Evolutionary conservation across 139 green algal species (phyloP).

Genomic region (Ettlia oleoabundans): DNA sequence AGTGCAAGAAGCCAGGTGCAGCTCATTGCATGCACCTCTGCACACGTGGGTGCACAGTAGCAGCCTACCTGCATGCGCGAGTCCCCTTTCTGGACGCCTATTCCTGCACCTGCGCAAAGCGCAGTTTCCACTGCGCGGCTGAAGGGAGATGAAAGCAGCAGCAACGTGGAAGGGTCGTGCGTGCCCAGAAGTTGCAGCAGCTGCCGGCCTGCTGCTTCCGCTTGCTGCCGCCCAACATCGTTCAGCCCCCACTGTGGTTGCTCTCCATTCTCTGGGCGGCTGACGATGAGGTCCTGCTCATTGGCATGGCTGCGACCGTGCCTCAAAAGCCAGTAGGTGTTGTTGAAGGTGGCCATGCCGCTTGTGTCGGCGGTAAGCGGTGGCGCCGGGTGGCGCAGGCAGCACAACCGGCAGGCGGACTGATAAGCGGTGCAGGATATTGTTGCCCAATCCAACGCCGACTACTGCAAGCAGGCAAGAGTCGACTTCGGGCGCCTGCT

Average conservation of each 20-base stretch:
- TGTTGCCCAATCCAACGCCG: too few relatives aligned
- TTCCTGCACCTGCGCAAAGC: background rate
- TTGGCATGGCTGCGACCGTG: conserved; percentile 57
- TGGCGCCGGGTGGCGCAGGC: background rate
- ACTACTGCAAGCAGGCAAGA: too few relatives aligned
- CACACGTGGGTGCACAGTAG: background rate
- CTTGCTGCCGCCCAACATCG: conserved; percentile 52
- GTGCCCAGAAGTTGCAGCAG: background rate
- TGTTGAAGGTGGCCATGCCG: background rate
- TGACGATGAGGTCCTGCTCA: conserved; percentile 56
- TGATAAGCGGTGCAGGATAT: too few relatives aligned
- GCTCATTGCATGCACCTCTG: too few relatives aligned
- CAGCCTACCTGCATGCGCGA: conserved; percentile 13
- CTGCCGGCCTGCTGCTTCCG: conserved; percentile 44
- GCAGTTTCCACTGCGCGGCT: conserved; percentile 60
- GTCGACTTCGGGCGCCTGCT: too few relatives aligned
- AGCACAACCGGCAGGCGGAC: too few relatives aligned
- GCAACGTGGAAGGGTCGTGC: background rate
- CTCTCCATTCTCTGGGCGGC: conserved; percentile 44
- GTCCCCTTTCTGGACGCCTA: background rate
- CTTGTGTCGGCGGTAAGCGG: background rate
- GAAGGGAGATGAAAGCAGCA: conserved; percentile 57
- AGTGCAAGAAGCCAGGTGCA: too few relatives aligned
- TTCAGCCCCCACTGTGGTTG: conserved; percentile 50
- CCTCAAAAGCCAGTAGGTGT: conserved; percentile 53